Evolutionary conservation across 2,329 filamentous ascomycete genomes (phyloP).

Genomic region (Cladophialophora bantiana): DNA sequence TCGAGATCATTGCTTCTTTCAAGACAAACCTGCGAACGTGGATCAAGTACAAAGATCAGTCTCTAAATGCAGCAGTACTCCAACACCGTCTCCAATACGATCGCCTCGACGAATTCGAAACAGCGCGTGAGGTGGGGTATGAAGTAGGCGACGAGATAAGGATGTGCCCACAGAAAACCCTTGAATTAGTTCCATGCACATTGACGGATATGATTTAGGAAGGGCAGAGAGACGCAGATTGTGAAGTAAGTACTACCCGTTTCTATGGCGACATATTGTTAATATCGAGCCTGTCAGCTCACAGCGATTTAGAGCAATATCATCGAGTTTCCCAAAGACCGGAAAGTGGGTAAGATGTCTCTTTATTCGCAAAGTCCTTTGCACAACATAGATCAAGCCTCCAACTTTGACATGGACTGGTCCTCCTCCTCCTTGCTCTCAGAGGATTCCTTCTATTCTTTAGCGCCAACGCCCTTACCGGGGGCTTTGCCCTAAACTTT

Average conservation of each 20-base stretch:
- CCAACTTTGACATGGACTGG: no score
- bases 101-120: neutral
- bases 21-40: neutral
- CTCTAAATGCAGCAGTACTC: neutral
- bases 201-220: neutral
- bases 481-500: no score
- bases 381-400: no score
- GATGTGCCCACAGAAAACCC: neutral
- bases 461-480: no score
- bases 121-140: neutral
- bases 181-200: neutral
- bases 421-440: no score
- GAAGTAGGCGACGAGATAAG: neutral
- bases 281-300: neutral
- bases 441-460: no score
- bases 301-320: neutral
- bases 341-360: no score
- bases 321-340: no score
- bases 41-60: neutral
- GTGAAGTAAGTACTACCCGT: neutral
- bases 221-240: neutral
- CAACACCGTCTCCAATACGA: neutral
- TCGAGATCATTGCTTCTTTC: slow-evolving; percentile 51
- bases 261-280: neutral
- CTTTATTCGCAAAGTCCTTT: no score